A percentile compares a stretch with the other conserved stretches of the same genome.
Conservation (phyloP, 257 asterid genomes). For the Coffea canephora region DNA sequence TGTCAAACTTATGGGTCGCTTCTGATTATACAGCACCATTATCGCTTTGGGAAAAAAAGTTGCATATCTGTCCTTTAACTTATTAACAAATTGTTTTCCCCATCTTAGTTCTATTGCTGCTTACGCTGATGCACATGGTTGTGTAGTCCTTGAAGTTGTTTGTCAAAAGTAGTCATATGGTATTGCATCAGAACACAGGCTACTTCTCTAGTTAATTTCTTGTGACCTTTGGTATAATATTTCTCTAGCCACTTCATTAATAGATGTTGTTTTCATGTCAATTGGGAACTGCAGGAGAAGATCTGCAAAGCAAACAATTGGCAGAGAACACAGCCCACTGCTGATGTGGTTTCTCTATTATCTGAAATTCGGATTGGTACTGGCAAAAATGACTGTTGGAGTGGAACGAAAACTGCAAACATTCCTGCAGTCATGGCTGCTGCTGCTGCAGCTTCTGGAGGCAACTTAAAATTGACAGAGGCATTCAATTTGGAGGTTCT, state of each 20-base stretch:
- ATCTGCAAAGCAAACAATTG: conserved; percentile 89
- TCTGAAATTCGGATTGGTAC: conserved; percentile 97
- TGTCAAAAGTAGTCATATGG: neutral
- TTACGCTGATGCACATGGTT: neutral
- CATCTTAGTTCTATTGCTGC: neutral
- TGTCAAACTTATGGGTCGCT: neutral
- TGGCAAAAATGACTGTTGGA: conserved; percentile 95
- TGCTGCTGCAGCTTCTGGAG: conserved; percentile 99
- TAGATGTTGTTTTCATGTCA: conserved; percentile 5
- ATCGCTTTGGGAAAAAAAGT: neutral
- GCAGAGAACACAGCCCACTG: conserved; percentile 90
- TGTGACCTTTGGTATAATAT: neutral
- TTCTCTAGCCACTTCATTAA: neutral
- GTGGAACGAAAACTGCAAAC: conserved; percentile 80
- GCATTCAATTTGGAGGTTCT: conserved; percentile 97
- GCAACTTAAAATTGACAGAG: conserved; percentile 79
- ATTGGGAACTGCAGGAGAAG: conserved; percentile 57
- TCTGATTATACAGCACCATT: conserved; percentile 1
- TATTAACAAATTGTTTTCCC: neutral
- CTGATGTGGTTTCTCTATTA: conserved; percentile 94
- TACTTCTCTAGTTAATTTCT: neutral
- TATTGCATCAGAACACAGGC: neutral
- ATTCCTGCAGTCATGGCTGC: conserved; percentile 86
- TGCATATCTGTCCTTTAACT: neutral
- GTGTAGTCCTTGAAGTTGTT: neutral